These are phyloP conservation scores for Cavenderia fasciculata DNA, from an alignment of 78 protist genomes.

Conservation along the genomic window DNA sequence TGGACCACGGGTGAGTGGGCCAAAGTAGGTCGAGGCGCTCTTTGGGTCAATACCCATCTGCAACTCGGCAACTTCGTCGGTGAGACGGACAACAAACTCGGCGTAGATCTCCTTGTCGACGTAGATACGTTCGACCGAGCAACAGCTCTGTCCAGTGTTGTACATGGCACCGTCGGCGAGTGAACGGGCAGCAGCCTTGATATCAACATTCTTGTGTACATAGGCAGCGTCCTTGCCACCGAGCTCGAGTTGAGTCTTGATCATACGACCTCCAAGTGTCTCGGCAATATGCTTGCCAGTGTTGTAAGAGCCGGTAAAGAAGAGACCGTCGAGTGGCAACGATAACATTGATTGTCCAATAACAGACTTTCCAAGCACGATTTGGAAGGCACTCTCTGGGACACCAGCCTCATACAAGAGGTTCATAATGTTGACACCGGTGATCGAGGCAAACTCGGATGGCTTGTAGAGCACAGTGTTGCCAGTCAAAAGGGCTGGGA, in stretches of 20 bases:
- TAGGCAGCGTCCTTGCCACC: conserved; percentile 80
- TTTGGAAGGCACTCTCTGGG: conserved; percentile 60
- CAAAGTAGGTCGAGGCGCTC: conserved; percentile 63
- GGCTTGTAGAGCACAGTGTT: conserved; percentile 78
- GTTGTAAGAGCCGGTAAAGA: conserved; percentile 55
- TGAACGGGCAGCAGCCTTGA: conserved; percentile 12
- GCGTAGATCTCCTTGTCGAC: conserved; percentile 67
- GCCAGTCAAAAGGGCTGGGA: conserved; percentile 77
- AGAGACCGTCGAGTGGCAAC: conserved; percentile 73
- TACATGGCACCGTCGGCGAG: conserved; percentile 83
- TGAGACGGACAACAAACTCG: conserved; percentile 23
- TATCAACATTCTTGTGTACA: conserved; percentile 58
- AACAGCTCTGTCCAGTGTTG: conserved; percentile 79
- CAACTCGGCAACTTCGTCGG: conserved; percentile 20
- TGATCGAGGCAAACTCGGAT: conserved; percentile 45
- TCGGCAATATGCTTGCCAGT: conserved; percentile 66
- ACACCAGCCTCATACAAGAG: conserved; percentile 67
- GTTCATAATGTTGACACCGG: conserved; percentile 66
- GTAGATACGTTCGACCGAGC: conserved; percentile 82
- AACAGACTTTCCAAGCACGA: conserved; percentile 50
- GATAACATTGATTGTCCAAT: conserved; percentile 46
- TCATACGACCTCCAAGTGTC: conserved; percentile 60
- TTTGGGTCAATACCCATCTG: conserved; percentile 71
- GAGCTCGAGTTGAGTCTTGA: conserved; percentile 50
- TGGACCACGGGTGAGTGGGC: conserved; percentile 76